Base-by-base conservation (phyloP, 2,329 filamentous ascomycete genomes). In the Cladosporium sp. region DNA sequence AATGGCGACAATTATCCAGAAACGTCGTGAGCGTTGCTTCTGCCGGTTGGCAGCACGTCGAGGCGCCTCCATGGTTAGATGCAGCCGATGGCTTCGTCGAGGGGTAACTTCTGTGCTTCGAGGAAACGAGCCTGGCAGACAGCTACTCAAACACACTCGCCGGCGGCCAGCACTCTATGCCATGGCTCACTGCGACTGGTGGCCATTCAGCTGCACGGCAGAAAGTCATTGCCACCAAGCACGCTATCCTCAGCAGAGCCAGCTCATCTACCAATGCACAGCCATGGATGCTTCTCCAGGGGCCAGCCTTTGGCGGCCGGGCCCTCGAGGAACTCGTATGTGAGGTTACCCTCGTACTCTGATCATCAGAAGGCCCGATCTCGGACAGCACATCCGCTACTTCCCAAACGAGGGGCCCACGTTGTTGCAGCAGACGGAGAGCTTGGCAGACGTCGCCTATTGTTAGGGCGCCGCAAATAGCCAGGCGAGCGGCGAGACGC, bases 31-130 rank as follows among this genome's bases (percentile, higher is more conserved):
- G 31, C 63, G 63, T 26, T 65, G 63, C 31, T 58, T 60, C 63
- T 65, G 63, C 53, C 63, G 55, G 63, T 65, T 60, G 55, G 57
- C 55, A 46, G 55, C 57, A 37, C 63, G 63, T 65, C 63, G 63
- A 33, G 63, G 63, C 35, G 63, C 63, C 63, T 65, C 63, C 63
- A 65, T 65, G 33, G 26, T 60, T 46, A 16, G 18, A 53, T 29
- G 50, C 28, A 46, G 50, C 35, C 21, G 31, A 29, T 53, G 60
- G 44, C 33, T 63, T 55, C 16, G 50, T 63, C 50, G 50, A 56
- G 28, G 33, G 44, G 35, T 14, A n/a, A 33, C 35, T 55, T 23
- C 18, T 46, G 31, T 37, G 35, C 50, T 56, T 44, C 61, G 12
- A 44, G 23, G 26, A 63, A 46, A 56, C 26, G 50, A 46, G 61